A percentile compares a stretch with the other conserved stretches of the same genome.
These are phyloP conservation scores for Chlamydomonas sphaeroides DNA, from an alignment of 139 green algal genomes.

Conservation along the genomic window DNA sequence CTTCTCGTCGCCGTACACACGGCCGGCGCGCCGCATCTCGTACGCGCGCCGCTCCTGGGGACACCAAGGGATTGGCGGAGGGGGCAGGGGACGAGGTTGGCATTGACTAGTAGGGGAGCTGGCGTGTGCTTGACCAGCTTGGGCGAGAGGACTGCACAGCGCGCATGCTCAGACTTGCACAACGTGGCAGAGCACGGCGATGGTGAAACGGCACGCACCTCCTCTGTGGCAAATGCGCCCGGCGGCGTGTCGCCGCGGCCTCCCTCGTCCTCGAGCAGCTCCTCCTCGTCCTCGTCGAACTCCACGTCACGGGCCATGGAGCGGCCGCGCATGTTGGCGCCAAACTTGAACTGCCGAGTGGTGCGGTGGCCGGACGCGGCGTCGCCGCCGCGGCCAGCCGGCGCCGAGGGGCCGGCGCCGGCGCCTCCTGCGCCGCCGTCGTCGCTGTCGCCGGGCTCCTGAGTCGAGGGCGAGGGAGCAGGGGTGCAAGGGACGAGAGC, in stretches of 20 bases:
- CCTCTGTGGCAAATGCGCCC: neutral
- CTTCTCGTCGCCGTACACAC: slow-evolving; percentile 4
- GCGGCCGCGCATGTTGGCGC: neutral
- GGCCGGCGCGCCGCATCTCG: slow-evolving; percentile 8
- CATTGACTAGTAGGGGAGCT: too few relatives aligned
- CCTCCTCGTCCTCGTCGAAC: neutral
- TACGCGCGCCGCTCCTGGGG: neutral
- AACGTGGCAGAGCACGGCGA: too few relatives aligned
- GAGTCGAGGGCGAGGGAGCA: too few relatives aligned
- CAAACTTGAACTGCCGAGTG: slow-evolving; percentile 32
- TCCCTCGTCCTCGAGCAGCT: neutral
- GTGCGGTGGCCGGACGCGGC: neutral
- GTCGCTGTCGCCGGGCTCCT: too few relatives aligned
- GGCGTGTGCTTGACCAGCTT: too few relatives aligned
- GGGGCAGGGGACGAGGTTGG: too few relatives aligned
- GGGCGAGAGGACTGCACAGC: too few relatives aligned
- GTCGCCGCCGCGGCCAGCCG: too few relatives aligned
- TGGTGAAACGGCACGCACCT: neutral
- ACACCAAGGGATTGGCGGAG: neutral
- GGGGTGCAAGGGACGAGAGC: too few relatives aligned
- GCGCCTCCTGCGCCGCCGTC: neutral
- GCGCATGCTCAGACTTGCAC: too few relatives aligned
- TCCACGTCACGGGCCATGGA: slow-evolving; percentile 6
- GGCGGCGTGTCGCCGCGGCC: too few relatives aligned
- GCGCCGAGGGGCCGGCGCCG: too few relatives aligned